phyloP scores from a whole-genome alignment of 495 filamentous ascomycete species.

The Hypoxylon intermedium region DNA sequence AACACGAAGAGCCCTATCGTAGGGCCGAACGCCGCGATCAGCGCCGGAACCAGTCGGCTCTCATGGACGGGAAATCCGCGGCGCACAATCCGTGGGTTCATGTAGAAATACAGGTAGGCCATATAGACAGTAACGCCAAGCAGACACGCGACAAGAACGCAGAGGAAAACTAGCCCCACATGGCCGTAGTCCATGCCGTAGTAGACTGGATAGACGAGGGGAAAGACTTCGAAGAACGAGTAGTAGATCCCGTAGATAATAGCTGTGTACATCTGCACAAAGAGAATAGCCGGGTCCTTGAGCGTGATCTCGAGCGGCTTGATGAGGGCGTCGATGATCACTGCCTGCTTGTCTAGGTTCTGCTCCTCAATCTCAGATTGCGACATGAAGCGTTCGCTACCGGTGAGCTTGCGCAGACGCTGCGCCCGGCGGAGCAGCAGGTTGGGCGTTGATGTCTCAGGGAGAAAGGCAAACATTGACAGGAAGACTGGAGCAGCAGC shows the following conservation, averaged over 20 bases:
- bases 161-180: slow-evolving; percentile 70
- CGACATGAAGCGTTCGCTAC: slow-evolving; percentile 52
- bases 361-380: slow-evolving; percentile 62
- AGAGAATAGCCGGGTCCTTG: slow-evolving; percentile 67
- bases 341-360: slow-evolving; percentile 51
- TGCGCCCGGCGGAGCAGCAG: slow-evolving; percentile 52
- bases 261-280: slow-evolving; percentile 67
- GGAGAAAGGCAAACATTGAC: slow-evolving; percentile 54
- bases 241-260: slow-evolving; percentile 74
- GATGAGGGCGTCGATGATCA: slow-evolving; percentile 66
- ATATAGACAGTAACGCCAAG: slow-evolving; percentile 61
- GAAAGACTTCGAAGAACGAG: slow-evolving; percentile 76
- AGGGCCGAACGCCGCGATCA: slow-evolving; percentile 60
- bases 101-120: slow-evolving; percentile 58
- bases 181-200: slow-evolving; percentile 69
- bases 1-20: slow-evolving; percentile 70
- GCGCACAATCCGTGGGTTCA: slow-evolving; percentile 50
- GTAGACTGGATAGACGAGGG: slow-evolving; percentile 69
- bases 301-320: slow-evolving; percentile 69
- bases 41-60: slow-evolving; percentile 61
- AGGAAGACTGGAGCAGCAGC: slow-evolving; percentile 54
- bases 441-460: slow-evolving; percentile 56
- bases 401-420: slow-evolving; percentile 55
- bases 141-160: slow-evolving; percentile 64
- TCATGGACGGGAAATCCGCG: slow-evolving; percentile 60